Evolutionary conservation across 176 grass and related monocot genomes (phyloP).

Genomic region (Oryza nivara): DNA sequence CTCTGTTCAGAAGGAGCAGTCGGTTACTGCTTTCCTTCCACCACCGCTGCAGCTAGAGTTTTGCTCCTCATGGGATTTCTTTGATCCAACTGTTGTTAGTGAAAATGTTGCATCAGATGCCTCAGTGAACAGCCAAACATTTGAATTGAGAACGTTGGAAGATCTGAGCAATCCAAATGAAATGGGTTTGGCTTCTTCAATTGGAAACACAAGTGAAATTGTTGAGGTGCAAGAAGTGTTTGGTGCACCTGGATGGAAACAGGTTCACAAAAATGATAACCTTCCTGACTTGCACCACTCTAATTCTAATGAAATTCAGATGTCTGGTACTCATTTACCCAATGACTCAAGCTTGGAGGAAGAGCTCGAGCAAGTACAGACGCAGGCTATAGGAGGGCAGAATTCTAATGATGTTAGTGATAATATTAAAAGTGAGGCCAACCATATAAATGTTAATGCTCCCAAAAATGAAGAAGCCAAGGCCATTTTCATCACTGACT

Average conservation of each 20-base stretch:
- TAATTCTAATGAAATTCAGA: slow-evolving; percentile 28
- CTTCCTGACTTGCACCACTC: neutral
- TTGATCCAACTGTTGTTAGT: slow-evolving; percentile 46
- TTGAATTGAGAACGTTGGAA: slow-evolving; percentile 2
- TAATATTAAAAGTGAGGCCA: neutral
- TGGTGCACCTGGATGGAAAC: slow-evolving; percentile 3
- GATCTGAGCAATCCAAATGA: slow-evolving; percentile 5
- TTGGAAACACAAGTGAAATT: slow-evolving; percentile 27
- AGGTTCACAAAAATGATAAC: slow-evolving; percentile 17
- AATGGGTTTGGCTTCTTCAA: slow-evolving; percentile 15
- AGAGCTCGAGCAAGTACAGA: slow-evolving; percentile 12
- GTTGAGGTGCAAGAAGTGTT: slow-evolving; percentile 18
- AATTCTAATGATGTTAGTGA: neutral
- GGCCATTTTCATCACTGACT: slow-evolving; percentile 31
- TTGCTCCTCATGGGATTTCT: slow-evolving; percentile 66
- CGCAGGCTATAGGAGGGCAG: neutral
- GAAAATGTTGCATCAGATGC: slow-evolving; percentile 18
- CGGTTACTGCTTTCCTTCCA: slow-evolving; percentile 6
- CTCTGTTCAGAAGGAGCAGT: slow-evolving; percentile 38
- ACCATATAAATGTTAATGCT: slow-evolving; percentile 8
- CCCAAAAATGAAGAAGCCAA: slow-evolving; percentile 39
- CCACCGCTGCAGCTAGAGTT: slow-evolving; percentile 1
- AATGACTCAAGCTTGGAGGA: slow-evolving; percentile 25
- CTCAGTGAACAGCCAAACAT: neutral
- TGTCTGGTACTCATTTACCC: slow-evolving; percentile 11